A percentile compares a stretch with the other conserved stretches of the same genome.
Conservation (phyloP, 371 early-diverging fungal species). For the Parasitella parasitica region DNA sequence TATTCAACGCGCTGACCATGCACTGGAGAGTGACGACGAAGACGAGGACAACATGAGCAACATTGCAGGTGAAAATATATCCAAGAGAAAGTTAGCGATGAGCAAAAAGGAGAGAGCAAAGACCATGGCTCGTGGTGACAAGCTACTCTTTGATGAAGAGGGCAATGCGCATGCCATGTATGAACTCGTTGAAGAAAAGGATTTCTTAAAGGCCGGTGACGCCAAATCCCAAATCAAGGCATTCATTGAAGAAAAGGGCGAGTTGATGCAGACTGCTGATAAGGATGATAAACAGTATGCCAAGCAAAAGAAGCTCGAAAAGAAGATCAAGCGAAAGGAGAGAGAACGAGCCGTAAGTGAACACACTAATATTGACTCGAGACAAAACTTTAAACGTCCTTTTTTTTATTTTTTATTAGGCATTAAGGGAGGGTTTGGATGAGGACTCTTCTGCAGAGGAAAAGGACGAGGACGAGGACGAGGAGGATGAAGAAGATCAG, state of each 20-base stretch:
- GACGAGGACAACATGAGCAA: slow-evolving; percentile 31
- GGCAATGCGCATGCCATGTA: slow-evolving; percentile 80
- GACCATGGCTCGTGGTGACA: slow-evolving; percentile 65
- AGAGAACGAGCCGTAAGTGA: slow-evolving; percentile 57
- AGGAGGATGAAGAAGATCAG: background rate
- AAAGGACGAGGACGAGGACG: background rate
- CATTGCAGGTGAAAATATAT: slow-evolving; percentile 41
- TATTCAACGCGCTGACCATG: slow-evolving; percentile 75
- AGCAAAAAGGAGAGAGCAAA: slow-evolving; percentile 75
- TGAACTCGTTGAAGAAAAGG: slow-evolving; percentile 76
- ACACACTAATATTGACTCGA: too few species aligned
- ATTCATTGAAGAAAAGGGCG: slow-evolving; percentile 65
- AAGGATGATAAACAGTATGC: slow-evolving; percentile 67
- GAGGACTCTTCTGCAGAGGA: slow-evolving; percentile 18
- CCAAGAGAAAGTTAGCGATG: slow-evolving; percentile 70
- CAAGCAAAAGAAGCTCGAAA: slow-evolving; percentile 72
- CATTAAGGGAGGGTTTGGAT: slow-evolving; percentile 14
- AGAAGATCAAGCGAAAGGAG: slow-evolving; percentile 67
- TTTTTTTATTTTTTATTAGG: slow-evolving; percentile 6
- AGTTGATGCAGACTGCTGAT: slow-evolving; percentile 73
- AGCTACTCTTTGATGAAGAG: slow-evolving; percentile 90
- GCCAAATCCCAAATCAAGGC: slow-evolving; percentile 61
- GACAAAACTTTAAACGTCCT: background rate
- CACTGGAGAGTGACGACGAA: slow-evolving; percentile 49
- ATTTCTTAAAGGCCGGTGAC: slow-evolving; percentile 76